These are phyloP conservation scores for Cytospora paraplurivora DNA, from an alignment of 2,329 filamentous ascomycete species.

Conservation along the genomic window DNA sequence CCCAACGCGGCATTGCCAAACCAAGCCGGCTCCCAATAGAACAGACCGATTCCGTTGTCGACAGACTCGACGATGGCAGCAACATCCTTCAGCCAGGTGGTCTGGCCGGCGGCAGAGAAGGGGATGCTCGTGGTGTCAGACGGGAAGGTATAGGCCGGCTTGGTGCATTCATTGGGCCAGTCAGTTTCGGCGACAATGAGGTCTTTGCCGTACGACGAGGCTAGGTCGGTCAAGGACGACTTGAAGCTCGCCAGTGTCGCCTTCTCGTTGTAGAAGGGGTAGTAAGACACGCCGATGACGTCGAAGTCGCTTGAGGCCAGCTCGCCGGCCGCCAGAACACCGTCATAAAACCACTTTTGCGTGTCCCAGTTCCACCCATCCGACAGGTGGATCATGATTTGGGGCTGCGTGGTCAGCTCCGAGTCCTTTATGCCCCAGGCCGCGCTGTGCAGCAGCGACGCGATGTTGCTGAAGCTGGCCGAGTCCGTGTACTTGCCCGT, in stretches of 20 bases:
- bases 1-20: slow-evolving; percentile 66
- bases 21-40: slow-evolving; percentile 78
- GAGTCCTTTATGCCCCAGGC: slow-evolving; percentile 67
- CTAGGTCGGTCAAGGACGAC: slow-evolving; percentile 59
- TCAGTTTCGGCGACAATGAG: slow-evolving; percentile 71
- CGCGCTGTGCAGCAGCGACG: slow-evolving; percentile 64
- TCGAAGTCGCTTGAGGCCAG: slow-evolving; percentile 62
- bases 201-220: slow-evolving; percentile 63
- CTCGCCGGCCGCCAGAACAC: slow-evolving; percentile 54
- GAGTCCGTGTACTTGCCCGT: slow-evolving; percentile 47
- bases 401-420: slow-evolving; percentile 55
- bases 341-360: slow-evolving; percentile 63
- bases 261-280: slow-evolving; percentile 66
- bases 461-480: slow-evolving; percentile 62
- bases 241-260: slow-evolving; percentile 62
- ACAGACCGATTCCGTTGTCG: slow-evolving; percentile 59
- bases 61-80: slow-evolving; percentile 57
- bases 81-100: slow-evolving; percentile 61
- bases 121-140: slow-evolving; percentile 62
- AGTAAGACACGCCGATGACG: slow-evolving; percentile 72
- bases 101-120: slow-evolving; percentile 64
- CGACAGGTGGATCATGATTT: slow-evolving; percentile 75
- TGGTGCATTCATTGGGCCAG: slow-evolving; percentile 68
- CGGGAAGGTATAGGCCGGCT: slow-evolving; percentile 60
- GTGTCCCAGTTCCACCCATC: slow-evolving; percentile 73